Evolutionary conservation across 208 protist species (phyloP).

Genomic region (Leishmania major): DNA sequence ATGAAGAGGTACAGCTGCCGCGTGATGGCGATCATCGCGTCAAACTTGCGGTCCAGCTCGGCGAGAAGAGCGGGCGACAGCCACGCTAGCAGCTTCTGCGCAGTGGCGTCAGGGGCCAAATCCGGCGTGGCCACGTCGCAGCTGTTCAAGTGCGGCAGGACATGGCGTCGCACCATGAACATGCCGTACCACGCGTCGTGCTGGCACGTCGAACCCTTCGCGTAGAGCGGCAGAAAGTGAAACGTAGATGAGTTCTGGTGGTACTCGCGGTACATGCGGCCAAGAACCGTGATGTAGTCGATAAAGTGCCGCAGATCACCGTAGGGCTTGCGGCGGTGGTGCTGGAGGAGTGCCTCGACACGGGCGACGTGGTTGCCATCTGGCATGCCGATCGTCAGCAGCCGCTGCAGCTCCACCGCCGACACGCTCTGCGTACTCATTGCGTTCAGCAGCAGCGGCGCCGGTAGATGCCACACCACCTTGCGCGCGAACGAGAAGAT

Average conservation of each 20-base stretch:
- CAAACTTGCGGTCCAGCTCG: conserved; percentile 95
- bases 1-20: conserved; percentile 96
- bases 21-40: conserved; percentile 95
- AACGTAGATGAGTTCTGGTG: conserved; percentile 69
- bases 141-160: conserved; percentile 90
- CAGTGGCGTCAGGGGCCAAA: conserved; percentile 57
- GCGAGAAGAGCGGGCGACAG: conserved; percentile 57
- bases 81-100: conserved; percentile 50
- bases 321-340: conserved; percentile 85
- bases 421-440: conserved; percentile 64
- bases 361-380: conserved; percentile 58
- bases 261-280: conserved; percentile 84
- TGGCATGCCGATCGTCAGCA: conserved; percentile 74
- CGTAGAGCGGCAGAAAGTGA: conserved; percentile 81
- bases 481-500: conserved; percentile 88
- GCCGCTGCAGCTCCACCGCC: conserved; percentile 58
- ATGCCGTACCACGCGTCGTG: conserved; percentile 92
- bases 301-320: conserved; percentile 66
- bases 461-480: conserved; percentile 87
- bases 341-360: conserved; percentile 89
- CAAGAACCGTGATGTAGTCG: conserved; percentile 80
- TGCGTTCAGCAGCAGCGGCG: conserved; percentile 71
- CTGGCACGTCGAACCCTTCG: conserved; percentile 68
- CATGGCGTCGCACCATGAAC: conserved; percentile 86
- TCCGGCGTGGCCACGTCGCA: conserved; percentile 58